Percentiles rank a stretch among this genome's conserved stretches.
Evolutionary conservation across 495 filamentous ascomycete species (phyloP).

Genomic region (Aspergillus bertholletiae): DNA sequence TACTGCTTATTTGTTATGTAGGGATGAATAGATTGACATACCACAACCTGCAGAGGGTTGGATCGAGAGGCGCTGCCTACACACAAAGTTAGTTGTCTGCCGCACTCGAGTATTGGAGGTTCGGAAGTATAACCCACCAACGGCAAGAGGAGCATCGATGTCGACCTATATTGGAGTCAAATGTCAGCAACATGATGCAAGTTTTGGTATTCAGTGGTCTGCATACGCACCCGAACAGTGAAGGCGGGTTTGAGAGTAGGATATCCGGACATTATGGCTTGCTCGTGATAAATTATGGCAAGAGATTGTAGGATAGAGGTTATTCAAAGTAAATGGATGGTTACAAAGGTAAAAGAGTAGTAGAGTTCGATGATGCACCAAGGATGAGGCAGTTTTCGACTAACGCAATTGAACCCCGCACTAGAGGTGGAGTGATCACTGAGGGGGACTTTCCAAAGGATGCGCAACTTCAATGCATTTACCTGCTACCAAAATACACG

Average conservation of each 20-base stretch:
- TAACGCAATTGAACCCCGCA: constrained; percentile 1
- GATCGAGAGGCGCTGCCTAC: constrained; percentile 19
- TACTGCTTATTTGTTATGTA: neutral
- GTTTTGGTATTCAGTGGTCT: neutral
- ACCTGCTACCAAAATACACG: too few species aligned
- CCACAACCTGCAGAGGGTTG: constrained; percentile 21
- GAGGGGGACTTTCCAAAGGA: too few species aligned
- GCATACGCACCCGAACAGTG: constrained; percentile 32
- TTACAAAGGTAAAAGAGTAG: neutral
- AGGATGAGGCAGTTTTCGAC: neutral
- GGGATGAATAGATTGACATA: constrained; percentile 6
- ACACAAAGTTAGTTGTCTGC: neutral
- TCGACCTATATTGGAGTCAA: constrained; percentile 10
- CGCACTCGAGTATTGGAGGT: neutral
- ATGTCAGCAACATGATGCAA: neutral
- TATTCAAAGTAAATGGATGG: too few species aligned
- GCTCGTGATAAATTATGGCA: neutral
- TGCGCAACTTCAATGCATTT: too few species aligned
- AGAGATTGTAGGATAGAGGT: neutral
- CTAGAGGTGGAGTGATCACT: neutral
- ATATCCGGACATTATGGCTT: constrained; percentile 35
- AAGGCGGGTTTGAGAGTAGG: constrained; percentile 43
- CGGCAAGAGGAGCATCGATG: constrained; percentile 17
- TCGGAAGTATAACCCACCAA: constrained; percentile 13
- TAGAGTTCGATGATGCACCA: neutral